Evolutionary conservation across 768 basidiomycete species (phyloP).

Genomic region (Chalciporus sphaerocephalus): DNA sequence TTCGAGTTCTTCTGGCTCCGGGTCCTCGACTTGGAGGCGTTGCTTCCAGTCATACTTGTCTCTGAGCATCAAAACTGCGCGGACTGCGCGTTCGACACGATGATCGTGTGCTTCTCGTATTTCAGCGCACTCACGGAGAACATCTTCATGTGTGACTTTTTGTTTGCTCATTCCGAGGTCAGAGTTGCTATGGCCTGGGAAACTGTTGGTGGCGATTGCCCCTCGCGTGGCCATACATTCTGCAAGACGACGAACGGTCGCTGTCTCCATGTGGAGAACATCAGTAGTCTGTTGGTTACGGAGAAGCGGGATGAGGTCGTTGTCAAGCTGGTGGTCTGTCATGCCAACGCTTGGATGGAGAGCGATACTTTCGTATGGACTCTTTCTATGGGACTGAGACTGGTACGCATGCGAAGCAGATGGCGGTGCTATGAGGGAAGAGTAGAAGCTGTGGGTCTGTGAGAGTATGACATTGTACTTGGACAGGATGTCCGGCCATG

Average conservation of each 20-base stretch:
- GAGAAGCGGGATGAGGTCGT: constrained; percentile 66
- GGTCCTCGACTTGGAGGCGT: constrained; percentile 73
- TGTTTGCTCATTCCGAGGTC: constrained; percentile 23
- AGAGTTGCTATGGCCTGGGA: constrained; percentile 36
- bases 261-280: constrained; percentile 67
- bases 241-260: constrained; percentile 64
- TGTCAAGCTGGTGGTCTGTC: constrained; percentile 65
- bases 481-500: constrained; percentile 83
- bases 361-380: constrained; percentile 58
- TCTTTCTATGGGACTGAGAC: constrained; percentile 15
- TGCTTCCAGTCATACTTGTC: constrained; percentile 83
- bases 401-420: constrained; percentile 18
- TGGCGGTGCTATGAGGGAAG: constrained; percentile 46
- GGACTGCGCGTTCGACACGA: constrained; percentile 71
- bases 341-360: constrained; percentile 59
- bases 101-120: constrained; percentile 69
- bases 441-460: constrained; percentile 75
- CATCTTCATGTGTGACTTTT: constrained; percentile 47
- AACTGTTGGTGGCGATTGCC: constrained; percentile 39
- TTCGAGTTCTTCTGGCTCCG: constrained; percentile 73
- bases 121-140: constrained; percentile 60
- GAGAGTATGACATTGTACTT: constrained; percentile 84
- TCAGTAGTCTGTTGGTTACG: constrained; percentile 79
- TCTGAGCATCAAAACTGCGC: constrained; percentile 70
- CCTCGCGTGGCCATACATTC: constrained; percentile 63